Evolutionary conservation across 768 basidiomycete genomes (phyloP).

Genomic region (Tylopilus plumbeoviolaceoides): DNA sequence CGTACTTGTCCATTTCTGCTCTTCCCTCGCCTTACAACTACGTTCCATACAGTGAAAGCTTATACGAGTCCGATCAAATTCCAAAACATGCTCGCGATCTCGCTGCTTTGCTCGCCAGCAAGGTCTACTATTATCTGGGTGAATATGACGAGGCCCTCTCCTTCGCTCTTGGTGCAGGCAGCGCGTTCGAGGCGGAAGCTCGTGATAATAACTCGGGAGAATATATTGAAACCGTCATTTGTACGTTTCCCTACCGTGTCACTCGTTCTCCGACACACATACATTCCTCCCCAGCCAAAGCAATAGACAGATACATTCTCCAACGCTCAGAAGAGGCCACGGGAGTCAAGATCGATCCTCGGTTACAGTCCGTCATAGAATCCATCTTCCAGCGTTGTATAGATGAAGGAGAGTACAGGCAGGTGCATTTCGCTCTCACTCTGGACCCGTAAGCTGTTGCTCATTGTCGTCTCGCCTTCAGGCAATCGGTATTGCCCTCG

Average conservation of each 20-base stretch:
- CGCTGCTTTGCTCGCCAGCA: conserved; percentile 92
- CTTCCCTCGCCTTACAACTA: conserved; percentile 8
- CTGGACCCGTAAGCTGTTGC: not conserved
- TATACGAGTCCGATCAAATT: conserved; percentile 82
- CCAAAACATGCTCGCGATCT: conserved; percentile 69
- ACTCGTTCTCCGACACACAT: not conserved
- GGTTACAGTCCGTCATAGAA: conserved; percentile 82
- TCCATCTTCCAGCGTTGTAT: conserved; percentile 84
- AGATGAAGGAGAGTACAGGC: conserved; percentile 85
- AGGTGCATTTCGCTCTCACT: conserved; percentile 44
- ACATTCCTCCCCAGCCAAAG: conserved; percentile 63
- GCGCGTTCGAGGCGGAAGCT: conserved; percentile 76
- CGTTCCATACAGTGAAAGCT: conserved; percentile 60
- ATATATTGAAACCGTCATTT: conserved; percentile 92
- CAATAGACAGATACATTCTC: conserved; percentile 90
- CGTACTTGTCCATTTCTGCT: conserved; percentile 30
- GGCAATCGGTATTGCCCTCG: conserved; percentile 95
- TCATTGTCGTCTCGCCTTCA: conserved; percentile 28
- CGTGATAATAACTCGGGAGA: conserved; percentile 66
- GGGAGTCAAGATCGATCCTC: conserved; percentile 68
- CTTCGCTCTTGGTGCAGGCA: conserved; percentile 89
- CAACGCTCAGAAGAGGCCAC: conserved; percentile 53
- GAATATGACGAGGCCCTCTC: conserved; percentile 94
- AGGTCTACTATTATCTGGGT: conserved; percentile 95
- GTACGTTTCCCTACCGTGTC: conserved; percentile 49